Conservation (phyloP, 805 yeast genomes). For the Candida succiphila region DNA sequence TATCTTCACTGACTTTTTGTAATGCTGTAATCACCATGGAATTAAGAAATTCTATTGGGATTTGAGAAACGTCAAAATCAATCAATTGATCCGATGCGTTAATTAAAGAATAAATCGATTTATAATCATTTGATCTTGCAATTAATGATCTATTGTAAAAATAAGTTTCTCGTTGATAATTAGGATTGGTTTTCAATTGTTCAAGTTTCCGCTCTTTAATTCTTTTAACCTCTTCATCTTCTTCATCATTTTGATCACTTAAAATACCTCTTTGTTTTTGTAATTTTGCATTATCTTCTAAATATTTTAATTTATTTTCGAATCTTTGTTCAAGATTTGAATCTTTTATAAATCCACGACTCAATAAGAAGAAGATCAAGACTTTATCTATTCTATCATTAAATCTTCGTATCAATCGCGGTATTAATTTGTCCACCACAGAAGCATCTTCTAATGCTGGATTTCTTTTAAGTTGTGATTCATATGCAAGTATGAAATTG, state of each 20-base stretch:
- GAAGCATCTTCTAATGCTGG: constrained; percentile 31
- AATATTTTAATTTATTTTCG: constrained; percentile 21
- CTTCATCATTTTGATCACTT: constrained; percentile 30
- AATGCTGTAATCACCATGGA: constrained; percentile 63
- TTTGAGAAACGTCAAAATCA: constrained; percentile 56
- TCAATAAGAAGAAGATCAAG: constrained; percentile 20
- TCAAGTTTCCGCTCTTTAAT: constrained; percentile 13
- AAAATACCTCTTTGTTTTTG: constrained; percentile 21
- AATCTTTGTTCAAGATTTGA: constrained; percentile 19
- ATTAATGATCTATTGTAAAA: constrained; percentile 21
- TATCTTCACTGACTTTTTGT: constrained; percentile 37
- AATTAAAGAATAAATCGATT: constrained; percentile 59
- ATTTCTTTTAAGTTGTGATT: constrained; percentile 43
- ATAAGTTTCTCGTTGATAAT: constrained; percentile 10
- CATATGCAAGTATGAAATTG: constrained; percentile 50
- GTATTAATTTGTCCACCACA: constrained; percentile 12
- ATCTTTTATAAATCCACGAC: constrained; percentile 24
- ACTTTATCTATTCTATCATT: constrained; percentile 27
- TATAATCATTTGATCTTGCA: constrained; percentile 38
- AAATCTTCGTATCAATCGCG: constrained; percentile 21
- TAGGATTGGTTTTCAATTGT: constrained; percentile 7
- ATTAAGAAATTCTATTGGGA: constrained; percentile 56
- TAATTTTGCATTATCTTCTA: constrained; percentile 17
- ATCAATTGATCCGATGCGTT: constrained; percentile 50
- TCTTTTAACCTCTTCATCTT: constrained; percentile 29